phyloP scores from a whole-genome alignment of 768 basidiomycete species.

The Jaapia argillacea region DNA sequence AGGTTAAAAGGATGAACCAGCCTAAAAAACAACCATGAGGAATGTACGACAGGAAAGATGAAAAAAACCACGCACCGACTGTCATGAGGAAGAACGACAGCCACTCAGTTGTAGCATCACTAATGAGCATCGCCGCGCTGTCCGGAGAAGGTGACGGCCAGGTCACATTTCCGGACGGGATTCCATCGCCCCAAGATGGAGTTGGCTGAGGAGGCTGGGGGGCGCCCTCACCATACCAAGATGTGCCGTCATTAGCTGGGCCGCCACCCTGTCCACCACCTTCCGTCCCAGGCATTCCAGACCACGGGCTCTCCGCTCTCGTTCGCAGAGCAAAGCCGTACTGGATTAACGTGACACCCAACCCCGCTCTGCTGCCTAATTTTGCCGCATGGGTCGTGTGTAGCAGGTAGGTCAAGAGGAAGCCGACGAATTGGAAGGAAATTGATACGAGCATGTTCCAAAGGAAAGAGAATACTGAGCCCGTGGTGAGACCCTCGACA shows the following conservation, averaged over 20 bases:
- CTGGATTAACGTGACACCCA: constrained; percentile 95
- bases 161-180: constrained; percentile 5
- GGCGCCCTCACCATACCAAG: neutral
- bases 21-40: constrained; percentile 37
- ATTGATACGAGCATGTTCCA: constrained; percentile 92
- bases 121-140: constrained; percentile 8
- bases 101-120: constrained; percentile 81
- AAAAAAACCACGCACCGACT: constrained; percentile 36
- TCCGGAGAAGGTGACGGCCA: constrained; percentile 4
- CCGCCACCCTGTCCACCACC: constrained; percentile 5
- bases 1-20: constrained; percentile 85
- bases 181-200: constrained; percentile 25
- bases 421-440: constrained; percentile 96
- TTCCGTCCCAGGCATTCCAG: constrained; percentile 10
- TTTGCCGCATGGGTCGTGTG: constrained; percentile 91
- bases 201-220: constrained; percentile 18
- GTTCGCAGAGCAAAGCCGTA: constrained; percentile 80
- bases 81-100: constrained; percentile 93
- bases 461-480: constrained; percentile 75
- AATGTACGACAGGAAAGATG: constrained; percentile 8
- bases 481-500: constrained; percentile 81
- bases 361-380: constrained; percentile 85
- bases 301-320: constrained; percentile 35
- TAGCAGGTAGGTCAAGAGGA: constrained; percentile 87
- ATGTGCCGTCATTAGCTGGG: neutral